Evolutionary conservation across 352 stramenopile species (phyloP).

Genomic region (Globisporangium cystogenes): DNA sequence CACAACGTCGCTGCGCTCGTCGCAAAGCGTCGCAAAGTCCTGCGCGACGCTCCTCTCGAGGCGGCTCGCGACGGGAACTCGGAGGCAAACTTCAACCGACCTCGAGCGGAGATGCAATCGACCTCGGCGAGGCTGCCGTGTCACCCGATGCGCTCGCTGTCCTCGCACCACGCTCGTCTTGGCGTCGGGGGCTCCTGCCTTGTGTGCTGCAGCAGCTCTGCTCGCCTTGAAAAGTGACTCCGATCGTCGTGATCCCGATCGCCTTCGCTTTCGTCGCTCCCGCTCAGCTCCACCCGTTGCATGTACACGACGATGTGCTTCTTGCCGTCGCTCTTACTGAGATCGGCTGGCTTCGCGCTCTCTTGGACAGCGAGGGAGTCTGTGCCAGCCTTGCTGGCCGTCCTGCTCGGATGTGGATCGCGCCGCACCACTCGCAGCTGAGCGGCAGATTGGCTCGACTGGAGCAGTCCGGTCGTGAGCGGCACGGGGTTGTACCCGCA

Average conservation of each 20-base stretch:
- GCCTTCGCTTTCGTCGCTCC: slow-evolving; percentile 4
- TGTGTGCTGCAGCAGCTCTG: neutral
- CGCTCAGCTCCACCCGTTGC: slow-evolving; percentile 22
- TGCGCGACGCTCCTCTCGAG: too few relatives aligned
- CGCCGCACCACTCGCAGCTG: slow-evolving; percentile 5
- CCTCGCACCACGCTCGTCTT: neutral
- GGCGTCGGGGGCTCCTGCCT: neutral
- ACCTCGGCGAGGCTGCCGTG: too few relatives aligned
- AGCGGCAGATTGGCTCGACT: slow-evolving; percentile 18
- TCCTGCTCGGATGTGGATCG: neutral
- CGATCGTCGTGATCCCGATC: neutral
- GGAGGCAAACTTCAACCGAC: neutral
- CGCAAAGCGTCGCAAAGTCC: neutral
- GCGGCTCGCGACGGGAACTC: neutral
- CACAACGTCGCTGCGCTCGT: too few relatives aligned
- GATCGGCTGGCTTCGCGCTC: neutral
- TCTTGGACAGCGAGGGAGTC: neutral
- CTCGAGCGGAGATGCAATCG: neutral
- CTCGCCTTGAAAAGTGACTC: neutral
- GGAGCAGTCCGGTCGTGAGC: slow-evolving; percentile 10
- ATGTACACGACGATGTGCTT: slow-evolving; percentile 38
- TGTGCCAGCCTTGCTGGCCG: neutral
- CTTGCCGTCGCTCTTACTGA: slow-evolving; percentile 6
- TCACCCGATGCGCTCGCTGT: neutral
- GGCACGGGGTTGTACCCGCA: slow-evolving; percentile 25